Percentiles rank a stretch among this genome's conserved stretches.
These are phyloP conservation scores for Roridomyces roridus DNA, from an alignment of 768 basidiomycete genomes.

Conservation along the genomic window DNA sequence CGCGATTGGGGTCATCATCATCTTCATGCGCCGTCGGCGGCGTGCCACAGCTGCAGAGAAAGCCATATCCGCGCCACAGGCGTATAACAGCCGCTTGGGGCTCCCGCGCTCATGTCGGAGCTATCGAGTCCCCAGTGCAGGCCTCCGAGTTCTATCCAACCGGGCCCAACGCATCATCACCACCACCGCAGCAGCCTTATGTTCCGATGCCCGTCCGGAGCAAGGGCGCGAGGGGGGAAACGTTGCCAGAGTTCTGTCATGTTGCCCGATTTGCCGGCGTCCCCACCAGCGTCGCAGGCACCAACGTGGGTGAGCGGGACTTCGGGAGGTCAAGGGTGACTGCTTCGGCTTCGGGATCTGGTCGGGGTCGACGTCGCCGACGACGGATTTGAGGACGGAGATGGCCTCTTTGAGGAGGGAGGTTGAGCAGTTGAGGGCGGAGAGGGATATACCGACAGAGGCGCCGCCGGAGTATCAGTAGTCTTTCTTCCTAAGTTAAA, in stretches of 20 bases:
- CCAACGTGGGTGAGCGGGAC: background rate
- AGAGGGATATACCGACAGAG: background rate
- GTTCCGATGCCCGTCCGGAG: too few relatives aligned
- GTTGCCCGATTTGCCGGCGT: too few relatives aligned
- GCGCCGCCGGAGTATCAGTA: conserved; percentile 19
- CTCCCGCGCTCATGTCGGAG: too few relatives aligned
- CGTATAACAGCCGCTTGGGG: too few relatives aligned
- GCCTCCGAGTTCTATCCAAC: too few relatives aligned
- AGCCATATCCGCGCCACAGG: background rate
- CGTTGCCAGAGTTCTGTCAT: too few relatives aligned
- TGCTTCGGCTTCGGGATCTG: background rate
- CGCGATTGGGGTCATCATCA: background rate
- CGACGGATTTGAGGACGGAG: conserved; percentile 1
- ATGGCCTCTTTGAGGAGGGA: conserved; percentile 13
- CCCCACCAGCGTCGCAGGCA: background rate
- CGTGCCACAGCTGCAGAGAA: background rate
- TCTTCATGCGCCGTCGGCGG: conserved; percentile 22
- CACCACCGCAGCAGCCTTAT: too few relatives aligned
- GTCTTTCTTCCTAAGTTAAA: too few relatives aligned
- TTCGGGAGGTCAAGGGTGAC: background rate
- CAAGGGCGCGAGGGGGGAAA: too few relatives aligned
- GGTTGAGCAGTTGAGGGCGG: conserved; percentile 12
- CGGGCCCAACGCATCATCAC: too few relatives aligned
- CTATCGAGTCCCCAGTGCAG: too few relatives aligned
- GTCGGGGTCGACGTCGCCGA: too few relatives aligned